Base-by-base conservation (phyloP, 805 yeast species). In the Hemisphaericaspora nanyangensis region DNA sequence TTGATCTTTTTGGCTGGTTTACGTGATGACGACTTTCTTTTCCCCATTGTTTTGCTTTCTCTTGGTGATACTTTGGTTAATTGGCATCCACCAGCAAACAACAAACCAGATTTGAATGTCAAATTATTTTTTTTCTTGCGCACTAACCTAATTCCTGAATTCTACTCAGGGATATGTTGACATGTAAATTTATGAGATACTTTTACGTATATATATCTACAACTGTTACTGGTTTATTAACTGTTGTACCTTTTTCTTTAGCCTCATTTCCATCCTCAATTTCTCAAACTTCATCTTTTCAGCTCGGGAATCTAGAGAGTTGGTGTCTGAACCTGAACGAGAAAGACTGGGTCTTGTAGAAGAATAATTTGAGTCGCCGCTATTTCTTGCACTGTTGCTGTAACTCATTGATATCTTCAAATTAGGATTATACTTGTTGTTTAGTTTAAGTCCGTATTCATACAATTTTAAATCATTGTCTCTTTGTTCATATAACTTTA, bases 1-100 rank as follows among this genome's bases (percentile, higher is more conserved):
- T 85, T 88, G 49, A 86, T 65, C 60, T 76, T 82, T 61, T 84
- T 85, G 20, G 69, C 80, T 50, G 96, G 96, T 49, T 83, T 85
- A 36, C 52, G 44, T 58, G 89, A 81, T 7, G 89, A 72, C 26
- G 91, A 79, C 68, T 85, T 89, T 72, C 95, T 74, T 61, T 81
- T 87, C 48, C 90, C 93, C 93, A 68, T 68, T 34, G 13, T 40
- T n/a, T n/a, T n/a, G n/a, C n/a, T n/a, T n/a, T 38, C 24, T n/a
- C 17, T 24, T 36, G 22, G 29, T 35, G n/a, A n/a, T 25, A 25
- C 12, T 25, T n/a, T n/a, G n/a, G n/a, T n/a, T n/a, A n/a, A n/a
- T n/a, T n/a, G n/a, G n/a, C n/a, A n/a, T n/a, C n/a, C n/a, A n/a
- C n/a, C n/a, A n/a, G n/a, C n/a, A n/a, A n/a, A n/a, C n/a, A n/a